Evolutionary conservation across 163 green algal genomes (phyloP).

Genomic region (Coccomyxa subellipsoidea): DNA sequence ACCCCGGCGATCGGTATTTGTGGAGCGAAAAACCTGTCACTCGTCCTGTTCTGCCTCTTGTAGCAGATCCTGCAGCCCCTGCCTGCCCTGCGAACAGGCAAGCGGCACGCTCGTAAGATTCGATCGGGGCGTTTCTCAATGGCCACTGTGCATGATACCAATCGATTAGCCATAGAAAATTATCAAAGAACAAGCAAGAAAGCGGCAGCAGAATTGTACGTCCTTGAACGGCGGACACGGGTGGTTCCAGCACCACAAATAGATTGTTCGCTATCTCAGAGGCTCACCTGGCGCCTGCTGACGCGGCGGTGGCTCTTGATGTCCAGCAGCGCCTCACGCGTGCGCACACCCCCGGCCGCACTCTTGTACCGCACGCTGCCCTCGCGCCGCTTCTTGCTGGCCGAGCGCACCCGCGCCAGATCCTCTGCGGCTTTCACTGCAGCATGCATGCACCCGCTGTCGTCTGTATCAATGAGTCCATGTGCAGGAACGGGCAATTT

Average conservation of each 20-base stretch:
- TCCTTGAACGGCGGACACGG: too few relatives aligned
- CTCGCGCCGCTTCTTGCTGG: slow-evolving; percentile 61
- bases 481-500: too few relatives aligned
- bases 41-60: slow-evolving; percentile 25
- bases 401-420: slow-evolving; percentile 16
- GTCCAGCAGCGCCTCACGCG: slow-evolving; percentile 68
- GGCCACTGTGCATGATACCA: background rate
- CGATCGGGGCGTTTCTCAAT: background rate
- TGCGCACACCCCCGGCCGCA: slow-evolving; percentile 52
- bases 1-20: too few relatives aligned
- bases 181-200: too few relatives aligned
- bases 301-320: slow-evolving; percentile 56
- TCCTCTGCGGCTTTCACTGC: slow-evolving; percentile 21
- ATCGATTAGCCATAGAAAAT: background rate
- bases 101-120: background rate
- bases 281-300: slow-evolving; percentile 30
- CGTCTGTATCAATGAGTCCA: background rate
- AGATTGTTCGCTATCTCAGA: too few relatives aligned
- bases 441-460: background rate
- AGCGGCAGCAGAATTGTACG: too few relatives aligned
- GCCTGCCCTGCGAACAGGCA: background rate
- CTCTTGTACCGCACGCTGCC: slow-evolving; percentile 60
- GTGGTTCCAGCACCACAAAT: too few relatives aligned
- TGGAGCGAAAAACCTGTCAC: background rate
- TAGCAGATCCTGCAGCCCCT: slow-evolving; percentile 28